Conservation (phyloP, 192 early-diverging fungal species). For the Coemansia sp. region DNA sequence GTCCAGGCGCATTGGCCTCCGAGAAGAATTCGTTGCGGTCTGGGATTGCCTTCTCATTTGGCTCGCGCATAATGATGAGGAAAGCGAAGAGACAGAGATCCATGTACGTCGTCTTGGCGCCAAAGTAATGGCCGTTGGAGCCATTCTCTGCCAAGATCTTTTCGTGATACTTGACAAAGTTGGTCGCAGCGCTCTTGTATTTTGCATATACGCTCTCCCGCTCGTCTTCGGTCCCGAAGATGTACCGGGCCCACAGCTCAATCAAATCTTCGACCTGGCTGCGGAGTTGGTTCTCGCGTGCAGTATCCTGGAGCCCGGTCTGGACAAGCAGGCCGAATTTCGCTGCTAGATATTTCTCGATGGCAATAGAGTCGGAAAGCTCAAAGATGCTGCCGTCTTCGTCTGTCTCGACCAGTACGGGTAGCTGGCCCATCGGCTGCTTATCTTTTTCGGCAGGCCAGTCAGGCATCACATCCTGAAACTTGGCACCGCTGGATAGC, state of each 20-base stretch:
- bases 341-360: conserved; percentile 49
- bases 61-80: not conserved
- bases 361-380: conserved; percentile 43
- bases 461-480: conserved; percentile 15
- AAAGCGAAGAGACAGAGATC: conserved; percentile 17
- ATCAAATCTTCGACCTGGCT: conserved; percentile 15
- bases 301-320: conserved; percentile 15
- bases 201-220: not conserved
- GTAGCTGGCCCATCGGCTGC: conserved; percentile 51
- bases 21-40: not conserved
- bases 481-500: conserved; percentile 28
- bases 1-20: not conserved
- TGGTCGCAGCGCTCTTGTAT: conserved; percentile 9
- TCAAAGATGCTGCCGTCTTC: conserved; percentile 14
- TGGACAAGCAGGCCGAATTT: conserved; percentile 35
- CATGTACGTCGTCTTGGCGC: conserved; percentile 32
- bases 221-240: conserved; percentile 2
- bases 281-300: conserved; percentile 21
- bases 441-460: conserved; percentile 48
- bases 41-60: not conserved
- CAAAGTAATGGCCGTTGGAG: conserved; percentile 54
- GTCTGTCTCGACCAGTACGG: conserved; percentile 46
- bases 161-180: conserved; percentile 39
- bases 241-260: not conserved
- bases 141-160: conserved; percentile 51